These are phyloP conservation scores for Zoysia matrella DNA, from an alignment of 202 grass and related monocot species.

Conservation along the genomic window DNA sequence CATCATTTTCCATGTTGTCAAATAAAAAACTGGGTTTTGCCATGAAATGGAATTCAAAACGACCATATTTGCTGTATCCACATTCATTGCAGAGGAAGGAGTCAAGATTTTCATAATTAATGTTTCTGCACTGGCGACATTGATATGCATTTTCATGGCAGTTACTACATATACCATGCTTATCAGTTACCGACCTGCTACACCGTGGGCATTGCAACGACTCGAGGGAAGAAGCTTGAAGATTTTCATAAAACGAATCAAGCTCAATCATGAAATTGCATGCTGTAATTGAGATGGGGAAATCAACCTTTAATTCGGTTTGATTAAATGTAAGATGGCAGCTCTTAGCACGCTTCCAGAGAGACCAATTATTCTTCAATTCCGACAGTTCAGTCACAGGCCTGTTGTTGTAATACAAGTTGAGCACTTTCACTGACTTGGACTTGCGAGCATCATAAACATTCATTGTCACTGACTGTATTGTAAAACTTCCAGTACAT, in stretches of 20 bases:
- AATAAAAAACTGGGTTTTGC: conserved; percentile 97
- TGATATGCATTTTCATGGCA: conserved; percentile 99
- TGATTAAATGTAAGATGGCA: conserved; percentile 94
- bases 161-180: conserved; percentile 95
- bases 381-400: conserved; percentile 86
- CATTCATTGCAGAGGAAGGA: conserved; percentile 99
- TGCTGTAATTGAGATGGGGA: conserved; percentile 93
- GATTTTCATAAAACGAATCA: conserved; percentile 98
- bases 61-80: conserved; percentile 99
- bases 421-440: conserved; percentile 95
- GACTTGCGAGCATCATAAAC: conserved; percentile 98
- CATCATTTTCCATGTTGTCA: conserved; percentile 99
- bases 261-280: conserved; percentile 99
- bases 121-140: conserved; percentile 96
- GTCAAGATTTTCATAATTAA: conserved; percentile 98
- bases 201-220: conserved; percentile 96
- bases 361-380: conserved; percentile 97
- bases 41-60: conserved; percentile 99
- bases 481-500: conserved; percentile 95
- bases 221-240: conserved; percentile 98
- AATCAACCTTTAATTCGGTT: conserved; percentile 94
- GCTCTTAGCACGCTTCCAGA: conserved; percentile 98
- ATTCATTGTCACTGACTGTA: conserved; percentile 97
- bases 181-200: conserved; percentile 95
- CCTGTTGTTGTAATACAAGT: conserved; percentile 95